These are phyloP conservation scores for Metarhizium humberi DNA, from an alignment of 2,329 filamentous ascomycete species.

Conservation along the genomic window DNA sequence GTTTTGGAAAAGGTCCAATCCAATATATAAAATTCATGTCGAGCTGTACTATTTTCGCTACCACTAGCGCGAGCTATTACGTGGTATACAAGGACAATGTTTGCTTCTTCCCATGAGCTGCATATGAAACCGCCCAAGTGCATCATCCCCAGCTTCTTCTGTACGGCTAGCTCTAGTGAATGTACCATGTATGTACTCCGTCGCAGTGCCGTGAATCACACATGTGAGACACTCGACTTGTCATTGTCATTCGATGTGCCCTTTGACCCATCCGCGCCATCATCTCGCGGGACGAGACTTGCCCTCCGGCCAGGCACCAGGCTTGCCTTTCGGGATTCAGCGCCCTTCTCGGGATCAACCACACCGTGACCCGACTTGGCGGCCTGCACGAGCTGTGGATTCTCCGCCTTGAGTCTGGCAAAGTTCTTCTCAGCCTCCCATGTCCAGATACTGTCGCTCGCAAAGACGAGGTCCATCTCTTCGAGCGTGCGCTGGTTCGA, in stretches of 20 bases:
- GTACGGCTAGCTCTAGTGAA: too few species aligned
- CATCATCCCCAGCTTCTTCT: neutral
- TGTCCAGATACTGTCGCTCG: constrained; percentile 54
- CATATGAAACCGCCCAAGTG: too few species aligned
- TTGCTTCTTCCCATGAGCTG: too few species aligned
- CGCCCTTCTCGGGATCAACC: constrained; percentile 14
- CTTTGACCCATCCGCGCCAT: neutral
- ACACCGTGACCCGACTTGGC: constrained; percentile 5
- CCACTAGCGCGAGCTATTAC: too few species aligned
- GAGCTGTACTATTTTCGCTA: too few species aligned
- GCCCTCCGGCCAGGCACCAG: too few species aligned
- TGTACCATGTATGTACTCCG: too few species aligned
- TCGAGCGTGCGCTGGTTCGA: constrained; percentile 66
- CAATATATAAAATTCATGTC: too few species aligned
- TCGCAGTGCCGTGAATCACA: constrained; percentile 18
- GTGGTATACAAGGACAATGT: too few species aligned
- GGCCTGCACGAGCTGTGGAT: constrained; percentile 32
- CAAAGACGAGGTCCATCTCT: constrained; percentile 67
- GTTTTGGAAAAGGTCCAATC: too few species aligned
- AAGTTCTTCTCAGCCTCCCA: constrained; percentile 64
- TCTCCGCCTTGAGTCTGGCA: constrained; percentile 49
- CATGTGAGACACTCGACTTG: constrained; percentile 6
- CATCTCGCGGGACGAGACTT: neutral
- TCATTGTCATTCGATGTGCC: neutral
- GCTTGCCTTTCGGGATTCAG: constrained; percentile 4